phyloP scores from a whole-genome alignment of 495 filamentous ascomycete species.

The Penicillium desertorum region DNA sequence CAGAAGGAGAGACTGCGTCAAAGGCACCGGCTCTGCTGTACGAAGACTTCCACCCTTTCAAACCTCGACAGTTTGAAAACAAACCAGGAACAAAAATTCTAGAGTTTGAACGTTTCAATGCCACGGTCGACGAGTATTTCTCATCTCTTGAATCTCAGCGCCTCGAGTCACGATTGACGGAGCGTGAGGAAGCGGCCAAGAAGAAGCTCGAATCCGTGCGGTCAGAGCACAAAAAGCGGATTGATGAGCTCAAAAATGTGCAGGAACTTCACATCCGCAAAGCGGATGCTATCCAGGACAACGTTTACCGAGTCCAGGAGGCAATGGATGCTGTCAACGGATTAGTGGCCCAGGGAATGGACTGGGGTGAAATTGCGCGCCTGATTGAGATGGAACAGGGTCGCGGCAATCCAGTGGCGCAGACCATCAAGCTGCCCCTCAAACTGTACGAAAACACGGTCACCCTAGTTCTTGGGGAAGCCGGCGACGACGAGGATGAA shows the following conservation, averaged over 20 bases:
- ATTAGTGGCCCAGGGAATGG: conserved; percentile 88
- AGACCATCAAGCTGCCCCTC: conserved; percentile 82
- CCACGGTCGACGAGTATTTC: conserved; percentile 93
- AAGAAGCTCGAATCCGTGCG: conserved; percentile 78
- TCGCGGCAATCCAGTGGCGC: conserved; percentile 78
- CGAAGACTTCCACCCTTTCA: conserved; percentile 94
- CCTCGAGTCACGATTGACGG: conserved; percentile 75
- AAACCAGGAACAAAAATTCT: conserved; percentile 63
- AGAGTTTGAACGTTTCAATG: conserved; percentile 81
- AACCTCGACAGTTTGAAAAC: conserved; percentile 76
- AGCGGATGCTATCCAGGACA: conserved; percentile 84
- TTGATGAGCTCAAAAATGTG: conserved; percentile 74
- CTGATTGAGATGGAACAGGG: conserved; percentile 84
- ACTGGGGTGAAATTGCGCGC: conserved; percentile 87
- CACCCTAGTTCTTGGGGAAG: conserved; percentile 75
- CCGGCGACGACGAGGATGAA: conserved; percentile 56
- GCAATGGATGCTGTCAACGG: conserved; percentile 89
- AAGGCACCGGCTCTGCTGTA: conserved; percentile 63
- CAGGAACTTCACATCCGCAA: conserved; percentile 86
- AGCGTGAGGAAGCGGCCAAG: conserved; percentile 77
- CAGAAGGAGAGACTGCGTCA: conserved; percentile 40
- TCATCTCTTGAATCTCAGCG: conserved; percentile 95
- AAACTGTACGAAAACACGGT: conserved; percentile 87
- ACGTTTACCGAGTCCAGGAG: conserved; percentile 84
- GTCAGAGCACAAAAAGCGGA: conserved; percentile 76